Evolutionary conservation across 352 stramenopile genomes (phyloP).

Genomic region (Aphanomyces astaci): DNA sequence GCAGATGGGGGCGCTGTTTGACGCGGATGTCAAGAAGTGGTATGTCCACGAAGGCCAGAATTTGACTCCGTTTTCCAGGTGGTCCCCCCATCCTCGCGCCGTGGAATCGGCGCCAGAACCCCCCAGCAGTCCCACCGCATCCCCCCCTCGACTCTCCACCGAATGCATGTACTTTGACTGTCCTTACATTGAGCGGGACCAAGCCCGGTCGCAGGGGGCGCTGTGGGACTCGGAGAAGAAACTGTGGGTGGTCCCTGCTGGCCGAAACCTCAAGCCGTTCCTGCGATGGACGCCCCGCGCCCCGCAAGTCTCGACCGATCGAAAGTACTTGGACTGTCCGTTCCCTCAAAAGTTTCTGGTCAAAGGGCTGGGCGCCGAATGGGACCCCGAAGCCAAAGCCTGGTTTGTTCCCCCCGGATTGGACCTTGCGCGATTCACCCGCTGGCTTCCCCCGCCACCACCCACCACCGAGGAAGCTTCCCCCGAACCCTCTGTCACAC

Average conservation of each 20-base stretch:
- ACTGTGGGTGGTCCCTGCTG: background rate
- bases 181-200: background rate
- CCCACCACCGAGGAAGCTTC: no score
- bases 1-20: background rate
- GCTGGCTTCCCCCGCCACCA: background rate
- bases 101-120: background rate
- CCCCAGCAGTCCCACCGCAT: background rate
- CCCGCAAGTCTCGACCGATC: background rate
- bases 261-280: background rate
- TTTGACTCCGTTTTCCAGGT: background rate
- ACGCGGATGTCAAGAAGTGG: background rate
- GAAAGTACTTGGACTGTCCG: slow-evolving; percentile 2
- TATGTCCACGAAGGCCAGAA: background rate
- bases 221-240: background rate
- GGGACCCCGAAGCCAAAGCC: background rate
- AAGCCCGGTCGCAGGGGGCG: background rate
- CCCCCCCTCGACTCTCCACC: background rate
- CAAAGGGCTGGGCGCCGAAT: background rate
- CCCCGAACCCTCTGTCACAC: no score
- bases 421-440: background rate
- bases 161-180: slow-evolving; percentile 1
- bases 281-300: slow-evolving; percentile 1
- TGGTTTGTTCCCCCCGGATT: slow-evolving; percentile 3
- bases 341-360: slow-evolving; percentile 1
- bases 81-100: background rate